These are phyloP conservation scores for Mucor saturninus DNA, from an alignment of 371 early-diverging fungal species.

Conservation along the genomic window DNA sequence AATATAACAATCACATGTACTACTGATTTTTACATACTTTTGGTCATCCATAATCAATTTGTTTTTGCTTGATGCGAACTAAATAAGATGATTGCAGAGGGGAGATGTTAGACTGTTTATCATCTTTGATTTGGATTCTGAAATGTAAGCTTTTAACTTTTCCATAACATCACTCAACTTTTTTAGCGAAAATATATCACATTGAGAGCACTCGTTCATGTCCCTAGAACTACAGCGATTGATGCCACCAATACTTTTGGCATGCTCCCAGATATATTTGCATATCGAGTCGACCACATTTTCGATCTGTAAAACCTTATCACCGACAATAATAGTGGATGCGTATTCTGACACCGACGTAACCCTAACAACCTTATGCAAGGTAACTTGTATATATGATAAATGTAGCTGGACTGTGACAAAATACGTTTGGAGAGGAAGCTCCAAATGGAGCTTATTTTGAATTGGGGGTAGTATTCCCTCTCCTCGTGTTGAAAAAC, in stretches of 20 bases:
- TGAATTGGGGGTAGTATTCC: not conserved
- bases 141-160: not conserved
- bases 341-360: not conserved
- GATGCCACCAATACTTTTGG: not conserved
- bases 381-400: not conserved
- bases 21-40: not conserved
- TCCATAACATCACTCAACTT: not conserved
- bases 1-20: not conserved
- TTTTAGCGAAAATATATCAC: not conserved
- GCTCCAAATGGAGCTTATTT: not conserved
- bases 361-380: not conserved
- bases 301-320: not conserved
- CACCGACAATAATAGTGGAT: not conserved
- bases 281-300: not conserved
- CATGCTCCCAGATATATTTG: not conserved
- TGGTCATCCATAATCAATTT: not conserved
- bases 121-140: not conserved
- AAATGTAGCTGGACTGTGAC: not conserved
- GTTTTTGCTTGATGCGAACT: not conserved
- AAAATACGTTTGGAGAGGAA: not conserved
- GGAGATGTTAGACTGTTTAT: not conserved
- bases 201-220: not conserved
- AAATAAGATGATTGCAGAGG: not conserved
- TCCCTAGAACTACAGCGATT: not conserved
- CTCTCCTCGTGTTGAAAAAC: no score